phyloP scores from a whole-genome alignment of 1,139 yeast genomes.

The Saccharomyces pastorianus region DNA sequence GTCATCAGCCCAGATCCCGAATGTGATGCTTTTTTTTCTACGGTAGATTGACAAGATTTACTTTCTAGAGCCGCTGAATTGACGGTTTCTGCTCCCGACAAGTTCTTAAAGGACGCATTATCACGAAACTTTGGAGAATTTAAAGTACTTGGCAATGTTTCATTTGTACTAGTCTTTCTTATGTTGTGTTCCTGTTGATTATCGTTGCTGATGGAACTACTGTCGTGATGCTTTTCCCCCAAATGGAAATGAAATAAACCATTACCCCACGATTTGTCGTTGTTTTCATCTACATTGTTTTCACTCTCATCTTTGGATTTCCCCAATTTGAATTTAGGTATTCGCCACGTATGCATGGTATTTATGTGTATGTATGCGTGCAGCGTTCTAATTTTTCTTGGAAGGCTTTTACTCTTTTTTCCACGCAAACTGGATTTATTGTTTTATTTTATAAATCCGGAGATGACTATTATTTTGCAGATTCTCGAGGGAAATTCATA shows the following conservation, averaged over 20 bases:
- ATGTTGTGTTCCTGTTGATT: background rate
- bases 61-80: background rate
- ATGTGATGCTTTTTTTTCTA: background rate
- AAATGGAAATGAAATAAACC: constrained; percentile 16
- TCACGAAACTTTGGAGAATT: background rate
- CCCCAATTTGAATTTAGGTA: constrained; percentile 28
- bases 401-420: too few species aligned
- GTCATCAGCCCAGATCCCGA: constrained; percentile 26
- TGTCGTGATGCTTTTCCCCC: constrained; percentile 2
- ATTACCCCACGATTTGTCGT: constrained; percentile 9
- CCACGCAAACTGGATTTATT: too few species aligned
- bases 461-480: background rate
- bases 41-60: background rate
- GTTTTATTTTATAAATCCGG: background rate
- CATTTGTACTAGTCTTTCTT: background rate
- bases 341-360: constrained; percentile 25
- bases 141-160: background rate
- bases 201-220: background rate
- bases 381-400: too few species aligned
- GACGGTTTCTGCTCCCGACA: background rate
- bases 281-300: constrained; percentile 14
- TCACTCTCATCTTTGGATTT: constrained; percentile 28
- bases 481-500: background rate
- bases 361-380: too few species aligned
- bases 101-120: background rate